Evolutionary conservation across 305 asterid species (phyloP).

Genomic region (Petunia hybrid): DNA sequence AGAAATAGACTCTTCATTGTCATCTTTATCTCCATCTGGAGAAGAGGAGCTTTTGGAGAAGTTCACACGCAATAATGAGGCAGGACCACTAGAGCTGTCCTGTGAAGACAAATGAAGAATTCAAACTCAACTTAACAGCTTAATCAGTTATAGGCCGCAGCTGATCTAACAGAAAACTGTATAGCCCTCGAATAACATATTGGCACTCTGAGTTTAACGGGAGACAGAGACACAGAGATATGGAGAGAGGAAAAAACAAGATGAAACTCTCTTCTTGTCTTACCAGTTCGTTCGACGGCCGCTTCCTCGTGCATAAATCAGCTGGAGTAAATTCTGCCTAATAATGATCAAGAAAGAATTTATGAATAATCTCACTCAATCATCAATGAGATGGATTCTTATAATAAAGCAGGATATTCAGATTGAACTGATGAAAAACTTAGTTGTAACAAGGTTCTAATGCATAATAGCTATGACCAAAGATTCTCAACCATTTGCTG

Average conservation of each 20-base stretch:
- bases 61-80: slow-evolving; percentile 55
- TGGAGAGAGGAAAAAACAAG: neutral
- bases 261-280: neutral
- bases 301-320: slow-evolving; percentile 80
- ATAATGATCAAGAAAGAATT: slow-evolving; percentile 35
- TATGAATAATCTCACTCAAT: slow-evolving; percentile 28
- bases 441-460: neutral
- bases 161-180: slow-evolving; percentile 15
- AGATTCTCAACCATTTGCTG: slow-evolving; percentile 23
- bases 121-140: slow-evolving; percentile 34
- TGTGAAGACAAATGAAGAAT: slow-evolving; percentile 47
- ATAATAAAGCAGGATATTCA: neutral
- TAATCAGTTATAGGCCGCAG: neutral
- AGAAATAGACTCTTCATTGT: slow-evolving; percentile 80
- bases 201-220: slow-evolving; percentile 29
- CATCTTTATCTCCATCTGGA: slow-evolving; percentile 60
- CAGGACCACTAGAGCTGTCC: slow-evolving; percentile 62
- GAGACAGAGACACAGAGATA: slow-evolving; percentile 16
- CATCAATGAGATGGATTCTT: slow-evolving; percentile 1
- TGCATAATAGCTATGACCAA: slow-evolving; percentile 7
- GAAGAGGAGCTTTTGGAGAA: slow-evolving; percentile 56
- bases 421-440: slow-evolving; percentile 22
- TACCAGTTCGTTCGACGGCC: slow-evolving; percentile 82
- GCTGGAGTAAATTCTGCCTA: slow-evolving; percentile 94
- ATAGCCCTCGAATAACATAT: slow-evolving; percentile 2